These are phyloP conservation scores for Russula griseocarnosa DNA, from an alignment of 768 basidiomycete species.

Conservation along the genomic window DNA sequence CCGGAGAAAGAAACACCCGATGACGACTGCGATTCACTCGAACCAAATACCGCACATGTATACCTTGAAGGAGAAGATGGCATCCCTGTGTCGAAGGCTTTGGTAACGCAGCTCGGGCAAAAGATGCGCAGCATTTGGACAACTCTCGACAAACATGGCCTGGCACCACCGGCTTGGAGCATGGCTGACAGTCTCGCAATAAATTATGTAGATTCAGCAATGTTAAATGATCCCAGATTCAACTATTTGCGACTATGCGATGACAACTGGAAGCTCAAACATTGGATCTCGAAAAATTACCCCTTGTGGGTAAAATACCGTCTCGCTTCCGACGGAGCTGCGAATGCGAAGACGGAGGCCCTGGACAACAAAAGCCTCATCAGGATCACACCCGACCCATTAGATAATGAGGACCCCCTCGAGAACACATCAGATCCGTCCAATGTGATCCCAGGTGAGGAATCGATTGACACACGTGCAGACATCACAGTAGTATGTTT, in stretches of 20 bases:
- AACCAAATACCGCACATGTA: not conserved
- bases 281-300: not conserved
- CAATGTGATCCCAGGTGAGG: not conserved
- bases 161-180: not conserved
- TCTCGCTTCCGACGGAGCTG: not conserved
- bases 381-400: not conserved
- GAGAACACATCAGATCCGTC: not conserved
- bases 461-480: too few relatives aligned
- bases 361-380: not conserved
- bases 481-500: not conserved
- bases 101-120: not conserved
- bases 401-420: not conserved
- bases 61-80: not conserved
- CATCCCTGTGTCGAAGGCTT: not conserved
- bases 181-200: not conserved
- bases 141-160: not conserved
- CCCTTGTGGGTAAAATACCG: not conserved
- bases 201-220: not conserved
- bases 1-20: constrained; percentile 1
- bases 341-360: not conserved
- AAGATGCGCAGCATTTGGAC: not conserved
- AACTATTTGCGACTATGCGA: not conserved
- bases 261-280: not conserved
- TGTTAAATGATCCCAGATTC: not conserved
- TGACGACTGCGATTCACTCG: not conserved